Evolutionary conservation across 2,329 filamentous ascomycete genomes (phyloP).

Genomic region (Stagonosporopsis tanaceti): DNA sequence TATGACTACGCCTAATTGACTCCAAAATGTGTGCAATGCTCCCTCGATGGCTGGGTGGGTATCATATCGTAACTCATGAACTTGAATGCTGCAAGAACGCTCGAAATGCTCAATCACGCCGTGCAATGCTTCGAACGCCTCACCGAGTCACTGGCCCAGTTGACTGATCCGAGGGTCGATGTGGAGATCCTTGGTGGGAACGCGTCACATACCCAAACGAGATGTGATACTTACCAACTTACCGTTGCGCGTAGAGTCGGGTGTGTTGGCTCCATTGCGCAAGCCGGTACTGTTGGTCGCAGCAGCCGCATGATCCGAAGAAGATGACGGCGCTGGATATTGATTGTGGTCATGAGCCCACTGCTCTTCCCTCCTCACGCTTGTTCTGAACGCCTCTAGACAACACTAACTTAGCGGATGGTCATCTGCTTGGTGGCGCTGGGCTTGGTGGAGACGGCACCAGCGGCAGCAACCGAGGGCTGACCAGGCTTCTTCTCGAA

Average conservation of each 20-base stretch:
- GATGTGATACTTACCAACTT: constrained; percentile 54
- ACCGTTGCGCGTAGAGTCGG: constrained; percentile 53
- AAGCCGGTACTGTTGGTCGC: constrained; percentile 40
- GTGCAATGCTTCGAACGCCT: constrained; percentile 26
- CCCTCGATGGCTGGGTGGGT: constrained; percentile 22
- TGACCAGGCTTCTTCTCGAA: constrained; percentile 96
- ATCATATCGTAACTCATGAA: constrained; percentile 24
- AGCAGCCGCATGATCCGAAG: constrained; percentile 12
- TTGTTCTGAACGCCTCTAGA: background rate
- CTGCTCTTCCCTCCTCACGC: constrained; percentile 20
- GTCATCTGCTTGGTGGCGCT: constrained; percentile 96
- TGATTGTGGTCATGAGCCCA: constrained; percentile 22
- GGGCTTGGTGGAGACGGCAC: constrained; percentile 75
- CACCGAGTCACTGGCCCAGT: constrained; percentile 20
- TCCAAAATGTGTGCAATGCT: constrained; percentile 17
- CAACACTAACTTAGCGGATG: constrained; percentile 43
- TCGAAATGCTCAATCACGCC: constrained; percentile 22
- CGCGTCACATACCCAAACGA: constrained; percentile 52
- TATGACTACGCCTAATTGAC: constrained; percentile 18
- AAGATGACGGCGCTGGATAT: constrained; percentile 19
- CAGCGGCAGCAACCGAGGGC: constrained; percentile 69
- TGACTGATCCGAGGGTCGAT: constrained; percentile 40
- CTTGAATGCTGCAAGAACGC: constrained; percentile 17
- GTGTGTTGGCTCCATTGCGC: constrained; percentile 48
- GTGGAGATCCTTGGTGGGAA: constrained; percentile 43